Base-by-base conservation (phyloP, 345 rosid genomes). In the Sapria himalayana region DNA sequence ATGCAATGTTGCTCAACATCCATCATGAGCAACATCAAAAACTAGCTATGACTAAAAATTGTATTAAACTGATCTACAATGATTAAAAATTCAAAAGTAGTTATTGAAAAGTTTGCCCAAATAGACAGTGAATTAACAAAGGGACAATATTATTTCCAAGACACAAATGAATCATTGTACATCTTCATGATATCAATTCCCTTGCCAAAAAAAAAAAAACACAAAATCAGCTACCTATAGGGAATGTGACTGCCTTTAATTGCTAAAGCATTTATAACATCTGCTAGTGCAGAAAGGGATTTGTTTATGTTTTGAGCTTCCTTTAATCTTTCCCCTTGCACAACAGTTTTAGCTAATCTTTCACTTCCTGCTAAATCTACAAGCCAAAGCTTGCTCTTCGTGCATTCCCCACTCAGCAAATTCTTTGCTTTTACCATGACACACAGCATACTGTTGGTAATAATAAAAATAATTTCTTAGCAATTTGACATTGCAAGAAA, bases 351-450 rank as follows among this genome's bases (percentile, higher is more conserved):
- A 14, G 82, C 82, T 45, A 82, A 72, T 65, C 98, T 79, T 60
- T 89, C 98, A 59, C 98, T 82, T 40, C 94, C 98, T 0, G 98
- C 98, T 69, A 80, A 73, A 64, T 85, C 96, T 34, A 81, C 86
- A 38, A 85, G 94, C 94, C 98, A 89, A 35, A 89, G 98, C 55
- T 74, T 89, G 82, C 98, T 89, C 62, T 70, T 78, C 46, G 93
- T 82, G 62, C 91, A 72, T 22, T 82, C 93, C 11, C 91, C 84
- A 51, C 50, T 79, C 61, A 78, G 59, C 70, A 78, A 34, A 59
- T 78, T 89, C 69, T 71, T 76, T 19, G 93, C 75, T 69, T 52
- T 72, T 15, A 89, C 98, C 82, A 67, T 72, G 61, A 82, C 71
- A 25, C 78, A 70, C 36, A 89, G 93, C 85, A 89, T 81, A 65